Conservation (phyloP, 1,284 basidiomycete genomes). For the Spongispora temasekensis region DNA sequence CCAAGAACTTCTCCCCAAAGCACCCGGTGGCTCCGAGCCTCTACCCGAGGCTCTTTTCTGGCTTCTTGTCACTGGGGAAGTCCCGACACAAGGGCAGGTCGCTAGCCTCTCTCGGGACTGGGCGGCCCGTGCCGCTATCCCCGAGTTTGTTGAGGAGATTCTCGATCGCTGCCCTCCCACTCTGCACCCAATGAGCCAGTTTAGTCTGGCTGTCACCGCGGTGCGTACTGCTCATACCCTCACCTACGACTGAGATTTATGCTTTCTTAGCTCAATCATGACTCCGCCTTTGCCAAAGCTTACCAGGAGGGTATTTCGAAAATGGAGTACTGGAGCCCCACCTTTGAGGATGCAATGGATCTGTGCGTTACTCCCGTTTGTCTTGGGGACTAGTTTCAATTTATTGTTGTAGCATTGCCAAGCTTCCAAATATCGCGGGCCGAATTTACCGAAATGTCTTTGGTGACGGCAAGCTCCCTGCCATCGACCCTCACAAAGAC, state of each 20-base stretch:
- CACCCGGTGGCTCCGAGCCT: conserved; percentile 87
- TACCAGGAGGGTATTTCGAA: conserved; percentile 93
- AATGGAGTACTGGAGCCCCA: conserved; percentile 96
- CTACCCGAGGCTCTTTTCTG: conserved; percentile 96
- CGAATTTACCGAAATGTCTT: conserved; percentile 97
- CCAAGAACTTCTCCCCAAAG: conserved; percentile 84
- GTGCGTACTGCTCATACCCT: conserved; percentile 49
- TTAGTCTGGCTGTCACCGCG: conserved; percentile 91
- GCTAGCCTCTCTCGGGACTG: conserved; percentile 85
- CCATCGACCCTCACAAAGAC: conserved; percentile 88
- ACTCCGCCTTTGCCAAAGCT: conserved; percentile 95
- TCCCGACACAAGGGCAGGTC: conserved; percentile 89
- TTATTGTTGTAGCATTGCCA: conserved; percentile 74
- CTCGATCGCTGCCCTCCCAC: conserved; percentile 93
- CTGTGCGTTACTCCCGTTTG: conserved; percentile 51
- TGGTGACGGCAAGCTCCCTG: conserved; percentile 85
- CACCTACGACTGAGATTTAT: background rate
- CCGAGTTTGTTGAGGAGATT: conserved; percentile 91
- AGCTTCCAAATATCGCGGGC: conserved; percentile 95
- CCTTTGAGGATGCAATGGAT: conserved; percentile 97
- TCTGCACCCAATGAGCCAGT: conserved; percentile 96
- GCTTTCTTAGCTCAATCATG: conserved; percentile 79
- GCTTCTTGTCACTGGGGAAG: conserved; percentile 91
- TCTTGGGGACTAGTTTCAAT: conserved; percentile 10
- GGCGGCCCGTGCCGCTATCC: conserved; percentile 87